Percentiles rank a stretch among this genome's conserved stretches.
phyloP scores from a whole-genome alignment of 495 filamentous ascomycete genomes.

The Penicillium alfredii region DNA sequence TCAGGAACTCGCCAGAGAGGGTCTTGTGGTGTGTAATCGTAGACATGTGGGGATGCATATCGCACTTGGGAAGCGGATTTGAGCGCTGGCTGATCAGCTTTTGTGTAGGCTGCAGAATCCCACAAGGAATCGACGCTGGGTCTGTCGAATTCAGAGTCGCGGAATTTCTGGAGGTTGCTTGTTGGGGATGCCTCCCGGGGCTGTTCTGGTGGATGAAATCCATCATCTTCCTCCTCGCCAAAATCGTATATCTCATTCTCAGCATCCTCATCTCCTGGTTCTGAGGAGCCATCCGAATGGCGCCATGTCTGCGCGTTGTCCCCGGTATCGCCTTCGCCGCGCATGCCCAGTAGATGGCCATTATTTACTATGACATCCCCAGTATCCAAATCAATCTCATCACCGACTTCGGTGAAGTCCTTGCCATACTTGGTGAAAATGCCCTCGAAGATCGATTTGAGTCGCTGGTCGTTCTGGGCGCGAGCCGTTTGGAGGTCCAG shows the following conservation, averaged over 20 bases:
- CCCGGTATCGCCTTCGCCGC: conserved; percentile 45
- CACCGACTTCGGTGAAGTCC: conserved; percentile 74
- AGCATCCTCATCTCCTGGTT: conserved; percentile 7
- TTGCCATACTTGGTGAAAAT: conserved; percentile 85
- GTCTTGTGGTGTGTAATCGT: conserved; percentile 9
- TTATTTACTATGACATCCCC: conserved; percentile 80
- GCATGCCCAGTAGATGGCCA: conserved; percentile 66
- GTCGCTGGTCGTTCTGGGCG: conserved; percentile 53
- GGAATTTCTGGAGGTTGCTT: no score
- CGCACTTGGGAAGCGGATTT: conserved; percentile 1
- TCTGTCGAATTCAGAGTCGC: conserved; percentile 15
- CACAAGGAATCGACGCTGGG: conserved; percentile 24
- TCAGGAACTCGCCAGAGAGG: conserved; percentile 38
- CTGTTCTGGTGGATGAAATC: conserved; percentile 1
- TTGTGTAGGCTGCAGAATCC: no score
- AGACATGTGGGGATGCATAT: conserved; percentile 1
- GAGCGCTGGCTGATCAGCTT: background rate
- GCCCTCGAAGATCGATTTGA: conserved; percentile 74
- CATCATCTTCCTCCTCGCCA: background rate
- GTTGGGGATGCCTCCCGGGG: no score
- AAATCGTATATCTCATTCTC: conserved; percentile 5
- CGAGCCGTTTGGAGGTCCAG: conserved; percentile 51
- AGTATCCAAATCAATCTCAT: conserved; percentile 73
- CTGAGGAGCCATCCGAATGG: conserved; percentile 4
- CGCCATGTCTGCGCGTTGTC: conserved; percentile 17